phyloP scores from a whole-genome alignment of 257 asterid genomes.

The Solanum virginianum region DNA sequence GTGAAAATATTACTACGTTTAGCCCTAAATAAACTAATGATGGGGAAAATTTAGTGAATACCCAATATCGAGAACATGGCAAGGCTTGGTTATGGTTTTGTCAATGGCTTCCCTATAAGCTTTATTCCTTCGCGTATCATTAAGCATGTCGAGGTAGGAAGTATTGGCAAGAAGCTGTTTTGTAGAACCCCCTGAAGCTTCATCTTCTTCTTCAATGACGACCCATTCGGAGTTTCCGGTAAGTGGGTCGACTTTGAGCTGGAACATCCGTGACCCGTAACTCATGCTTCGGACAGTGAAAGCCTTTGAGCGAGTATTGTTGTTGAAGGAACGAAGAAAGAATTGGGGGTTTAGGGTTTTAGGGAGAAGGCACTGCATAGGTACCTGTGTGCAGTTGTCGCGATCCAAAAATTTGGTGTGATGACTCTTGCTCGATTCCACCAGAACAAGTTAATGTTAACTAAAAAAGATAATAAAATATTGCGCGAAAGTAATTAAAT shows the following conservation, averaged over 20 bases:
- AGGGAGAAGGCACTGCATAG: slow-evolving; percentile 24
- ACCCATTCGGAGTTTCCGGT: slow-evolving; percentile 87
- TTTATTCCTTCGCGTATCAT: slow-evolving; percentile 58
- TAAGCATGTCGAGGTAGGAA: slow-evolving; percentile 88
- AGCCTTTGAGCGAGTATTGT: background rate
- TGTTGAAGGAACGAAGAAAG: background rate
- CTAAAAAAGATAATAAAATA: no score
- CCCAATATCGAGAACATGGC: slow-evolving; percentile 98
- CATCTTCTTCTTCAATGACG: slow-evolving; percentile 57
- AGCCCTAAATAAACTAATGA: background rate
- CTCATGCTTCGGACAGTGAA: slow-evolving; percentile 29
- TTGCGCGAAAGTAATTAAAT: no score
- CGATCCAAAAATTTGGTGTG: no score
- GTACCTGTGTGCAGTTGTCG: no score
- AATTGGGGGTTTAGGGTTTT: slow-evolving; percentile 20
- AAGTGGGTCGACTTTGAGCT: slow-evolving; percentile 64
- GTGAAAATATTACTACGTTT: background rate
- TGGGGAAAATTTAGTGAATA: slow-evolving; percentile 8
- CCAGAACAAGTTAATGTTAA: no score
- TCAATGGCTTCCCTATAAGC: slow-evolving; percentile 75
- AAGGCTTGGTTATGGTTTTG: slow-evolving; percentile 57
- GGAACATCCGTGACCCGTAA: slow-evolving; percentile 52
- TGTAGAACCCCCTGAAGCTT: slow-evolving; percentile 15
- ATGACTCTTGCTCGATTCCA: no score
- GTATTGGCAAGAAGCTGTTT: slow-evolving; percentile 61